Evolutionary conservation across 306 rosid species (phyloP), one percentile per base, ranked within the genome.

Genomic region (Castanopsis chinensis): DNA sequence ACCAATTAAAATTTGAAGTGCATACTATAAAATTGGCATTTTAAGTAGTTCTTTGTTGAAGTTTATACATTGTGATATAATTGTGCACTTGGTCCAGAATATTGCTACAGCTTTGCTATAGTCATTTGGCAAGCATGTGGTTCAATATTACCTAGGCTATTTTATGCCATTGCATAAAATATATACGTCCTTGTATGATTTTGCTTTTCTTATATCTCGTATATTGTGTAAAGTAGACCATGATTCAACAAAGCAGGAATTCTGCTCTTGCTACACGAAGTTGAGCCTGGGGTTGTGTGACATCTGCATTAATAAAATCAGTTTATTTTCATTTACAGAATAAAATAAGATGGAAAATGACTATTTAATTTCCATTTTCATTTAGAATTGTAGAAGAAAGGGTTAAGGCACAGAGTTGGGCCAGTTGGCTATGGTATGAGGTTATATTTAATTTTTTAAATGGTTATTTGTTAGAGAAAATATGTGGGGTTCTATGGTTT

Each of bases 201-300:
- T 67, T 19, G 27, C 52, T 67, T 32, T 15, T 33, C 71, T 65
- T 58, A 30, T 32, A 21, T 67, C 21, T 32, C 3, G 35, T 73
- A 83, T 76, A 59, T 81, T 33, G 79, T 87, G 83, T 86, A 91
- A 93, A 88, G 53, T 84, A 79, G 89, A 86, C 63, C 32, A 56
- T 77, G 81, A 81, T 78, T 82, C 81, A 72, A 73, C 41, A 9
- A 76, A 60, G 78, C 72, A 63, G 41, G 84, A 79, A 70, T 51
- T 55, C 64, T 84, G 73, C 67, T 73, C 82, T 33, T 79, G 85
- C 77, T 55, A 32, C 51, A 58, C 12, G 32, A 78, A 71, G 30
- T 59, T 67, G 54, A 81, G 37, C 53, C 69, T 56, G 72, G 87
- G 86, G 79, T 76, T 84, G 5, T 75, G 56, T 70, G 81, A 57